Evolutionary conservation across 768 basidiomycete genomes (phyloP), one percentile per base, ranked within the genome.

Genomic region (Calocera viscosa): DNA sequence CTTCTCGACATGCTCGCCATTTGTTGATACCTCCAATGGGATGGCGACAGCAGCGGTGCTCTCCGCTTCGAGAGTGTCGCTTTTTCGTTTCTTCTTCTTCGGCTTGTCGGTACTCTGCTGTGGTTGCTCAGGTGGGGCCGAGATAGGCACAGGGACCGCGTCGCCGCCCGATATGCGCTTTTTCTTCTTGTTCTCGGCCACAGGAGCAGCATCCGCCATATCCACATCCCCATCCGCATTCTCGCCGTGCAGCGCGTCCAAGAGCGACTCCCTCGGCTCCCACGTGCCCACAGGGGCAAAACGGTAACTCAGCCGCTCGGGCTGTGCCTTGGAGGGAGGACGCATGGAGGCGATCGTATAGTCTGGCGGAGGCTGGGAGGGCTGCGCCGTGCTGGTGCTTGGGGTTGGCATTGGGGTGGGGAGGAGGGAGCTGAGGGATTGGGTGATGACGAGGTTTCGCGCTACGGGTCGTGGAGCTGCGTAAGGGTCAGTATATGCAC

Each of bases 261-360:
- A 5, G 14, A 60, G 5, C 2, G 53, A 60, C 26, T 11, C 19
- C 53, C 53, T 2, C 5, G 2, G 11, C 19, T 60, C 53, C 53
- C 53, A 60, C 14, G 53, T 60, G 14, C 53, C 53, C 16, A 32
- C 26, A 30, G 53, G 53, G 8, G 53, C 53, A 16, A 60, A 60
- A 5, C 53, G 53, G 53, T 60, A 60, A 10, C 16, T 60, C 5
- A 60, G 14, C 53, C 30, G 26, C 30, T 26, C 53, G 11, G 53
- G 53, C 26, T 26, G 53, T 3, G 53, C 53, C 53, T 28, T 60
- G 53, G 26, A 28, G 19, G 53, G 53, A 2, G 53, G 53, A 19
- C 53, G 53, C 53, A 60, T 60, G 8, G 53, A 60, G 5, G 53
- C 53, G 53, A 60, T 60, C 30, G 53, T 60, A 19, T 60, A 60